Evolutionary conservation across 2,329 filamentous ascomycete species (phyloP).

Genomic region (Phaeomoniella chlamydospora): DNA sequence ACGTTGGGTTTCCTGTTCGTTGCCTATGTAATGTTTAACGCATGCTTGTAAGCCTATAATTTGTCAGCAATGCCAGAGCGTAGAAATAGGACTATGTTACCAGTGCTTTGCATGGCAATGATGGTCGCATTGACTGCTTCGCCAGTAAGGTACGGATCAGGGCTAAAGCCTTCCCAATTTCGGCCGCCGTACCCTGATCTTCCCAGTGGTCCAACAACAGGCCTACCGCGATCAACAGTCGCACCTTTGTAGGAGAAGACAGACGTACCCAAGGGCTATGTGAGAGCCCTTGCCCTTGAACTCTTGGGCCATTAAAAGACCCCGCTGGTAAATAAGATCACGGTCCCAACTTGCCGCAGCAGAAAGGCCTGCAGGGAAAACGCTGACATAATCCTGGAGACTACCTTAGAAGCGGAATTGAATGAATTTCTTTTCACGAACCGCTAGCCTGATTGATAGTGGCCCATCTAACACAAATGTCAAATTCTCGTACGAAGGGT

Average conservation of each 20-base stretch:
- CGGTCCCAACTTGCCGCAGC: conserved; percentile 23
- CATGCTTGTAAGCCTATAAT: conserved; percentile 21
- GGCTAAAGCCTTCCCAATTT: conserved; percentile 34
- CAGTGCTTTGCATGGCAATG: conserved; percentile 26
- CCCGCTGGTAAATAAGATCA: conserved; percentile 17
- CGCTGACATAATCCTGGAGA: conserved; percentile 9
- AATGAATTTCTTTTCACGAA: background rate
- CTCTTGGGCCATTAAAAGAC: conserved; percentile 19
- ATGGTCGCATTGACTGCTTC: conserved; percentile 28
- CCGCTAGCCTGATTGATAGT: conserved; percentile 5
- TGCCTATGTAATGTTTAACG: conserved; percentile 37
- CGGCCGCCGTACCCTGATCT: conserved; percentile 23
- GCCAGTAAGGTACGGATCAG: conserved; percentile 33
- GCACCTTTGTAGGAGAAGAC: background rate
- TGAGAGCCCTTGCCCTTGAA: conserved; percentile 26
- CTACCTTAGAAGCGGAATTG: background rate
- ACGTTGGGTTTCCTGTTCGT: conserved; percentile 51
- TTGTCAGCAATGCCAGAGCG: background rate
- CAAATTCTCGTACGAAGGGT: no score
- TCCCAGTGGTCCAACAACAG: conserved; percentile 24
- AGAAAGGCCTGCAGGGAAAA: conserved; percentile 15
- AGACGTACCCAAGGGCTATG: conserved; percentile 19
- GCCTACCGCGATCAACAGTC: conserved; percentile 6
- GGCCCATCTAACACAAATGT: no score
- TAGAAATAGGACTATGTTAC: conserved; percentile 12